Evolutionary conservation across 306 rosid genomes (phyloP), one percentile per base, ranked within the genome.

Genomic region (Prunus mongolica): DNA sequence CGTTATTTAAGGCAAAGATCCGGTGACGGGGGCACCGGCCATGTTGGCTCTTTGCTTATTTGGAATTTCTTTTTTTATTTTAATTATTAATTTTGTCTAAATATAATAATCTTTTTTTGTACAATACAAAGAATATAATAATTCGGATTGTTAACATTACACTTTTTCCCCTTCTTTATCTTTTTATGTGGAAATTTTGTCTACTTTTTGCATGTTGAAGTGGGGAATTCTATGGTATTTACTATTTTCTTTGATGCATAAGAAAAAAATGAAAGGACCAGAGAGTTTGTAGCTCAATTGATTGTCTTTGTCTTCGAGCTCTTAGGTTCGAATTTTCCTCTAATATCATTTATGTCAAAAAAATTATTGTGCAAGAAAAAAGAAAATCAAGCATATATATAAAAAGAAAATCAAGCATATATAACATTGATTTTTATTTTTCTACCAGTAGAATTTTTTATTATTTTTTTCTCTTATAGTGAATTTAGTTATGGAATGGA

Each of bases 1-100:
- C 84, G 89, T 87, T 91, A 78, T 81, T 78, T 84, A 89, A 78
- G 90, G 88, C 82, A 86, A 86, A 78, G 80, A 80, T 82, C 89
- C 87, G 85, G 79, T 80, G 80, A 54, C 79, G 61, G 69, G 70
- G 84, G 74, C 90, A 84, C 88, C 90, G 94, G 76, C 91, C 84
- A 82, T 81, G 78, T 80, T 68, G 75, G 84, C 85, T 5, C 44
- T 67, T 60, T 24, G 66, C 80, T 73, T 67, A 52, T 60, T 51
- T 61, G 72, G 76, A 55, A n/a, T 32, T 77, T 71, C 32, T 44
- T 22, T 44, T 14, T 18, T 28, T 32, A 14, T 52, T 20, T 19
- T 11, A 12, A 3, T 27, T 45, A 4, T 34, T 44, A 4, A 45
- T 2, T 5, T 2, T 24, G 0, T 47, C 50, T 27, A 24, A 15